Base-by-base conservation (phyloP, 495 filamentous ascomycete species). In the Tricharina praecox region DNA sequence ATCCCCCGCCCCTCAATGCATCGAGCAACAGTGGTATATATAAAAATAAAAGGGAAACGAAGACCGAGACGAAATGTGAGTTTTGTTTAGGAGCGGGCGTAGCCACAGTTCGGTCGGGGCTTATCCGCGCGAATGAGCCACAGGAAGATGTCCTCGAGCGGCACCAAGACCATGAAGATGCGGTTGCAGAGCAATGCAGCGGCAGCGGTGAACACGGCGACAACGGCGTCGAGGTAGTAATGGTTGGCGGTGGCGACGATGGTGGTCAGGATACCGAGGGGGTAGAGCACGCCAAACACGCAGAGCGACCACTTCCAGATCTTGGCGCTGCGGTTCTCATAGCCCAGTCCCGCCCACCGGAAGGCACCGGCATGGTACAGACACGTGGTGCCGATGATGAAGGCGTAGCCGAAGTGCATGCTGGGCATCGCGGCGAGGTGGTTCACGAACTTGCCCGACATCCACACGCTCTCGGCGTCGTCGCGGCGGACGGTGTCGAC, bases 341-440 rank as follows among this genome's bases (percentile, higher is more conserved):
- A 23, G 8, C 56, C 51, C 13, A 35, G 49, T 13, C 56, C 45
- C n/a, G 46, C 42, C 32, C 45, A 48, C 9, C 45, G 4, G 23
- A 48, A 48, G 26, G 33, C 47, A 4, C 49, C 61, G 15, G 63
- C 57, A 53, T 67, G 56, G 50, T 53, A 59, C 11, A 74, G 68
- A 47, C 85, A 70, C 0, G 80, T 83, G 15, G 77, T 63, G 11
- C 81, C 81, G 50, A 85, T 78, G 59, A 81, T 72, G 25, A 86
- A 73, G 4, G 81, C 77, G 55, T 85, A 86, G 9, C 79, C 81
- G 60, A 86, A 86, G 58, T 86, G 80, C 51, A 86, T 70, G 13
- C 77, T 61, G 23, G 81, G 81, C 81, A 85, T 85, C 13, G 81
- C 81, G 20, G 81, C 81, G 64, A 66, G 64, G 50, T 66, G 62